Conservation (phyloP, 148 eudicot species). For the Camellia lanceoleosa region DNA sequence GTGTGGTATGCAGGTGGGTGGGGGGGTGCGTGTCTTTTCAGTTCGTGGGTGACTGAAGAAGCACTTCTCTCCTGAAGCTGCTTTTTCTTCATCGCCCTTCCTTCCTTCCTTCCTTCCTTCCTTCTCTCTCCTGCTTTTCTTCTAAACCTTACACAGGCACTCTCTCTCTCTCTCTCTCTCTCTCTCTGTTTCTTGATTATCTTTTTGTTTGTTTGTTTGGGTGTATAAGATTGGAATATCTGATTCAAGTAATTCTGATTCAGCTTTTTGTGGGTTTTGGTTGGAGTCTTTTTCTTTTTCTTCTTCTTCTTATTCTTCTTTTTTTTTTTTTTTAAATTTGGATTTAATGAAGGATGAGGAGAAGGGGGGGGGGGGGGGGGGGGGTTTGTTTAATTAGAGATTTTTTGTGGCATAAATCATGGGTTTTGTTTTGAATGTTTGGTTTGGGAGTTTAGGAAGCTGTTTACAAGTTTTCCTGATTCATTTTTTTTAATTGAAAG, state of each 20-base stretch:
- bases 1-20: too few relatives aligned
- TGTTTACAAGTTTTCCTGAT: not conserved
- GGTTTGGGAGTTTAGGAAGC: not conserved
- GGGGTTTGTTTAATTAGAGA: too few relatives aligned
- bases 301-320: not conserved
- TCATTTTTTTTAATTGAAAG: not conserved
- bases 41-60: slow-evolving; percentile 3
- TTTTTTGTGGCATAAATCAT: not conserved
- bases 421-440: not conserved
- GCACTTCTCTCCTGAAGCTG: not conserved
- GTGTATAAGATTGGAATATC: slow-evolving; percentile 1
- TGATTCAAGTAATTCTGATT: not conserved
- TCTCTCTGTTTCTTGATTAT: too few relatives aligned
- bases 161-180: not conserved
- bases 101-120: not conserved
- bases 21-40: too few relatives aligned
- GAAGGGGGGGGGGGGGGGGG: too few relatives aligned
- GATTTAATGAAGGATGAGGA: too few relatives aligned
- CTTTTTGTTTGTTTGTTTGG: not conserved
- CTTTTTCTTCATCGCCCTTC: not conserved
- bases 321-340: too few relatives aligned
- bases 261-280: not conserved
- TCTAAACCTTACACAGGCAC: not conserved
- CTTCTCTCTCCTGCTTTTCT: not conserved
- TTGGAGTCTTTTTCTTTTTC: not conserved